Evolutionary conservation across 805 yeast species (phyloP).

Genomic region (Nakazawaea sp.): DNA sequence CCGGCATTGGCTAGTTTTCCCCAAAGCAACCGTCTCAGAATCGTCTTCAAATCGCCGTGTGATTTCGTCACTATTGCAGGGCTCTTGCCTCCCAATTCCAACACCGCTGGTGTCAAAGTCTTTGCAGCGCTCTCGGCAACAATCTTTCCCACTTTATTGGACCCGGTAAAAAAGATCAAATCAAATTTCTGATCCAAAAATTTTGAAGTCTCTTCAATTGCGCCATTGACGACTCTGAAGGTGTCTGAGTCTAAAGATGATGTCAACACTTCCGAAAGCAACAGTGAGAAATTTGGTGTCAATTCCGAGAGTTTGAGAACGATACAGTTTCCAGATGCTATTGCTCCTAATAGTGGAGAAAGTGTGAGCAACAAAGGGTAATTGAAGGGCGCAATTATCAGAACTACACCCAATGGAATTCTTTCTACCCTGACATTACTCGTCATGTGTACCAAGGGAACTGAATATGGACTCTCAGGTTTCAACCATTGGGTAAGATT

Average conservation of each 20-base stretch:
- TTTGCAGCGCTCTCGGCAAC: conserved; percentile 81
- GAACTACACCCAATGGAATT: conserved; percentile 56
- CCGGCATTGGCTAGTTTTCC: conserved; percentile 79
- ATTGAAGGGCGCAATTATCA: conserved; percentile 76
- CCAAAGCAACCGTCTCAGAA: conserved; percentile 64
- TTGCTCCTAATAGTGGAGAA: conserved; percentile 67
- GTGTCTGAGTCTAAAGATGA: conserved; percentile 49
- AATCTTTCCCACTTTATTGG: conserved; percentile 65
- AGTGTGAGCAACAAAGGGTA: conserved; percentile 64
- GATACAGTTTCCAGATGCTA: conserved; percentile 82
- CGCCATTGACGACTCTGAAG: conserved; percentile 67
- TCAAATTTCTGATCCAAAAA: conserved; percentile 65
- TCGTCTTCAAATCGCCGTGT: conserved; percentile 32
- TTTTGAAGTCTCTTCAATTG: conserved; percentile 48
- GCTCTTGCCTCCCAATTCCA: conserved; percentile 91
- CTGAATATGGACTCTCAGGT: conserved; percentile 33
- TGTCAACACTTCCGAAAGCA: conserved; percentile 49
- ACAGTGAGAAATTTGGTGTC: conserved; percentile 52
- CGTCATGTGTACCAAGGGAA: conserved; percentile 27
- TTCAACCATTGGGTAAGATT: conserved; percentile 56
- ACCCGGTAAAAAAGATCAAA: conserved; percentile 84
- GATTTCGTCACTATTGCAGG: conserved; percentile 66
- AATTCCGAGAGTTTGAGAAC: conserved; percentile 72
- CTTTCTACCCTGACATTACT: conserved; percentile 23
- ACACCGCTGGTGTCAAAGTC: conserved; percentile 67